Conservation (phyloP, 176 grass and related monocot species). For the Hyparrhenia diplandra region DNA sequence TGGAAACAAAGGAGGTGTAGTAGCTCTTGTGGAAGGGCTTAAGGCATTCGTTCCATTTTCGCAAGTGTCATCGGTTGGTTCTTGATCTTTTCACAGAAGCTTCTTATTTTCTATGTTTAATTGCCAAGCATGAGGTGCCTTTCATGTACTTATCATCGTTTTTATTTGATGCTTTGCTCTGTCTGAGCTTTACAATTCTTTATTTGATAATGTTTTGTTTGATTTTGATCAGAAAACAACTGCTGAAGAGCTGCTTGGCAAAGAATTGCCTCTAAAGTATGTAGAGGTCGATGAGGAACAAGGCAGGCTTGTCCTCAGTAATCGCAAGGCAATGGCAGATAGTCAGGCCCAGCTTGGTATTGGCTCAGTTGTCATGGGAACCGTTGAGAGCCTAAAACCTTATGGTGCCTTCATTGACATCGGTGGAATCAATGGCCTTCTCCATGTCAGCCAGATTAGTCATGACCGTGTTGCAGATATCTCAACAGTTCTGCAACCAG, state of each 20-base stretch:
- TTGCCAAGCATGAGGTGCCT: conserved; percentile 11
- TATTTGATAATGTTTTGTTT: conserved; percentile 20
- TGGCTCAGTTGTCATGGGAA: conserved; percentile 89
- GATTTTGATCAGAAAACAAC: conserved; percentile 52
- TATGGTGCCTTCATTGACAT: conserved; percentile 95
- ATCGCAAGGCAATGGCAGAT: conserved; percentile 94
- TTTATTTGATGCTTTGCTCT: conserved; percentile 1
- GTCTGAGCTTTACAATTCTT: background rate
- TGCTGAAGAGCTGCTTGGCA: conserved; percentile 72
- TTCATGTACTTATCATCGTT: background rate
- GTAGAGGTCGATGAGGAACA: conserved; percentile 95
- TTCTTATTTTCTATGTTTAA: conserved; percentile 7
- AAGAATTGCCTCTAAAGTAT: conserved; percentile 82
- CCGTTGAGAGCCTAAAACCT: conserved; percentile 91
- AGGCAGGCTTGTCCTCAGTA: conserved; percentile 88
- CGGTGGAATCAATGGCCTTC: conserved; percentile 92
- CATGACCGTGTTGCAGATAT: conserved; percentile 91
- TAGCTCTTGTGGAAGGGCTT: conserved; percentile 76
- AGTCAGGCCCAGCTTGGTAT: conserved; percentile 94
- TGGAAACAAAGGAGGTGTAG: conserved; percentile 90
- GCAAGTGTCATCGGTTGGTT: conserved; percentile 76
- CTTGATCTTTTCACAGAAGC: background rate
- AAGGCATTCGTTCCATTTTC: conserved; percentile 94
- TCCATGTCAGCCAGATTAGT: conserved; percentile 99
- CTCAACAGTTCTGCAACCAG: conserved; percentile 89